These are phyloP conservation scores for Fistulina hepatica DNA, from an alignment of 1,284 basidiomycete species.

Conservation along the genomic window DNA sequence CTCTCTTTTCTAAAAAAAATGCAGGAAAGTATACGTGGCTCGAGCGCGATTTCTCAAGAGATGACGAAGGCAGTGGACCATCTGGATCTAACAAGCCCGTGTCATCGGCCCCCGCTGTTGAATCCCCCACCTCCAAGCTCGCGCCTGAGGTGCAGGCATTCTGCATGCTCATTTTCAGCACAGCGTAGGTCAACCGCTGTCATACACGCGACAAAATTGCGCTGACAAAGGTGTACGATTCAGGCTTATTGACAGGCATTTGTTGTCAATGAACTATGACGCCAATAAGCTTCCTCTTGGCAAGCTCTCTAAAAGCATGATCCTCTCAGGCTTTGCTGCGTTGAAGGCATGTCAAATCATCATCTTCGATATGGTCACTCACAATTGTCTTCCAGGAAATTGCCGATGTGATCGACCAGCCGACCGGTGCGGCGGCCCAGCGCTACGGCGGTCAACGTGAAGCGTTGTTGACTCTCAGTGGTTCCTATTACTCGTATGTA, in stretches of 20 bases:
- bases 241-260: slow-evolving; percentile 43
- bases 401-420: slow-evolving; percentile 40
- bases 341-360: slow-evolving; percentile 32
- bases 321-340: slow-evolving; percentile 46
- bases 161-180: slow-evolving; percentile 47
- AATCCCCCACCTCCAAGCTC: slow-evolving; percentile 40
- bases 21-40: slow-evolving; percentile 53
- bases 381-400: slow-evolving; percentile 28
- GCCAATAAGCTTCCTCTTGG: slow-evolving; percentile 58
- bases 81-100: slow-evolving; percentile 21
- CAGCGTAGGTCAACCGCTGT: slow-evolving; percentile 25
- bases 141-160: slow-evolving; percentile 36
- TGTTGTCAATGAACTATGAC: slow-evolving; percentile 64
- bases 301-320: slow-evolving; percentile 45
- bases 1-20: slow-evolving; percentile 2
- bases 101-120: no score
- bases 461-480: slow-evolving; percentile 39
- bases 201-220: no score
- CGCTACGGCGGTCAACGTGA: slow-evolving; percentile 26
- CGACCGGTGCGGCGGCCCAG: slow-evolving; percentile 30
- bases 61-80: slow-evolving; percentile 28
- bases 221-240: no score
- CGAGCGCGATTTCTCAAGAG: slow-evolving; percentile 41
- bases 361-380: not conserved
- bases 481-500: slow-evolving; percentile 48